phyloP scores from a whole-genome alignment of 176 grass and related monocot species.

The Avena eriantha region DNA sequence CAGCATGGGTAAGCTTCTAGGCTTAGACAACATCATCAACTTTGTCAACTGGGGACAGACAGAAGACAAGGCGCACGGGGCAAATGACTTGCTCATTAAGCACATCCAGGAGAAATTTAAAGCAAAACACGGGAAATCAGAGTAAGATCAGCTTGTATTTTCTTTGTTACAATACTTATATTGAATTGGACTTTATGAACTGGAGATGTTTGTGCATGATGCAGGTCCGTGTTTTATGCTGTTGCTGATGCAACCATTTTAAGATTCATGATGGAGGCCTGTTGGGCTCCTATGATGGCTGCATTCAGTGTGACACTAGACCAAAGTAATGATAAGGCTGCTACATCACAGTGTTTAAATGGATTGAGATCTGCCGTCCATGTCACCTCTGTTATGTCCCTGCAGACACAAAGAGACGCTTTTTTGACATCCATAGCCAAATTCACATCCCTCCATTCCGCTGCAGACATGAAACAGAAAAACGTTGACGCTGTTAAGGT shows the following conservation, averaged over 20 bases:
- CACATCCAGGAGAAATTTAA: conserved; percentile 98
- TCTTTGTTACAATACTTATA: conserved; percentile 26
- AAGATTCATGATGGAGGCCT: conserved; percentile 97
- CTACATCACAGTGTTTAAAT: conserved; percentile 84
- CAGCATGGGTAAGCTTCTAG: conserved; percentile 82
- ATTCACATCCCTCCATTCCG: conserved; percentile 95
- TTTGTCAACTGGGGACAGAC: conserved; percentile 83
- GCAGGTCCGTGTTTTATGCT: conserved; percentile 89
- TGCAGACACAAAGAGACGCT: conserved; percentile 98
- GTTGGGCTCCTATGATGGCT: conserved; percentile 99
- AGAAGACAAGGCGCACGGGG: conserved; percentile 90
- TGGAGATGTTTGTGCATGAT: conserved; percentile 46
- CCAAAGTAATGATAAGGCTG: conserved; percentile 86
- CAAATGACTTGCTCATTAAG: conserved; percentile 94
- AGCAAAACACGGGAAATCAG: conserved; percentile 87
- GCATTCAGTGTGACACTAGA: conserved; percentile 95
- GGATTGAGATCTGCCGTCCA: conserved; percentile 87
- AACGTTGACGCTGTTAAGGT: conserved; percentile 97
- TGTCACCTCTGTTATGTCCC: conserved; percentile 88
- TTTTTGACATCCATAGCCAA: conserved; percentile 97
- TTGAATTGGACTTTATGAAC: conserved; percentile 31
- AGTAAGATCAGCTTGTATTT: conserved; percentile 63
- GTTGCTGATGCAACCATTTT: conserved; percentile 86
- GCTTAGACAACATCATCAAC: conserved; percentile 92
- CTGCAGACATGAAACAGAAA: conserved; percentile 97